Evolutionary conservation across 163 green algal genomes (phyloP), one percentile per base, ranked within the genome.

Genomic region (Coccomyxa subellipsoidea): DNA sequence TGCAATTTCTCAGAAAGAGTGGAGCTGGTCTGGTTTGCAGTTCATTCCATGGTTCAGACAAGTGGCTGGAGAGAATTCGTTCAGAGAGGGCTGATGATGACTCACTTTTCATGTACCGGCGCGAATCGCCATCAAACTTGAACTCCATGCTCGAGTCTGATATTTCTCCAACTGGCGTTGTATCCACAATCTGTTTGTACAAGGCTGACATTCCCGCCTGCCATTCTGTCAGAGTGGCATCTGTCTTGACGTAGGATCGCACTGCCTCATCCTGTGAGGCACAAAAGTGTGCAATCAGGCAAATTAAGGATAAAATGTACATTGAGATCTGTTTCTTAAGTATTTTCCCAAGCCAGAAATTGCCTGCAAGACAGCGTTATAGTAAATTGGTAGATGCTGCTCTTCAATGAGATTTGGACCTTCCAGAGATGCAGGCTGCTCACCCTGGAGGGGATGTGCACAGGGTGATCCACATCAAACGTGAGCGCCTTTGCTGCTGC

Each of bases 101-200:
- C 70, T n/a, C 70, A 40, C 32, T 77, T 15, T 40, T 77, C 70
- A 38, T 38, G 4, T 77, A 47, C n/a, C 32, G 31, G 10, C 70
- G 70, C 2, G 27, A 47, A 4, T 77, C 66, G n/a, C 29, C 66
- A 73, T 73, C 66, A 73, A 73, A 73, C 66, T 77, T 77, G 70
- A 77, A 77, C 21, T 77, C 70, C 18, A 40, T 27, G 34, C 32
- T 77, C n/a, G 70, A 38, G 32, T 77, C 70, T 31, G 70, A 38
- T 38, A 77, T 40, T 32, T 77, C 70, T 27, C 70, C 70, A 77
- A 39, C 70, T 7, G 70, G 70, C 70, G 70, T 77, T n/a, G 32
- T 38, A 4, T 38, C 70, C 32, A 38, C 70, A 34, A 77, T 77
- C 25, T 27, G 23, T 9, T 40, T 40, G 32, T 38, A 40, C 32